Evolutionary conservation across 331 rosid species (phyloP).

Genomic region (Dryas integrifolia): DNA sequence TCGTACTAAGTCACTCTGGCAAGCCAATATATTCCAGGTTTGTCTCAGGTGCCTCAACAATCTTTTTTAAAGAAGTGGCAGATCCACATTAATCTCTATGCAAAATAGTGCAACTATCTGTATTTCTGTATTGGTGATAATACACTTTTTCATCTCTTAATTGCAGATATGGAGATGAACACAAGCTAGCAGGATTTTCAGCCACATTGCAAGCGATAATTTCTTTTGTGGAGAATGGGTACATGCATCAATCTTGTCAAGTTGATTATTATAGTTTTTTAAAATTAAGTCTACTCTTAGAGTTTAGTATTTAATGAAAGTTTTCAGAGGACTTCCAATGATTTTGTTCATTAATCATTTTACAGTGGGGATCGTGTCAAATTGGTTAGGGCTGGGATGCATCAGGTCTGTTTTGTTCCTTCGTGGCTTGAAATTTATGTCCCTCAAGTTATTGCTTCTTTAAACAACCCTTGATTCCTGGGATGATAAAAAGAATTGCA

Average conservation of each 20-base stretch:
- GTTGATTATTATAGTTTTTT: constrained; percentile 9
- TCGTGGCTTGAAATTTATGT: constrained; percentile 9
- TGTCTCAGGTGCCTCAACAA: constrained; percentile 16
- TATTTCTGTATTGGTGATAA: constrained; percentile 11
- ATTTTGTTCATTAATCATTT: constrained; percentile 18
- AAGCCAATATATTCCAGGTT: constrained; percentile 94
- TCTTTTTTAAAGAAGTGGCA: constrained; percentile 15
- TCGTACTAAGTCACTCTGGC: constrained; percentile 82
- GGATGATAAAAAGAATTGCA: constrained; percentile 13
- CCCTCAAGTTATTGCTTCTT: neutral
- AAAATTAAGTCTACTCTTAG: neutral
- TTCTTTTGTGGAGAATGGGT: constrained; percentile 94
- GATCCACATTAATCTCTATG: neutral
- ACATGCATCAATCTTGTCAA: constrained; percentile 25
- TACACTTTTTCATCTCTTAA: constrained; percentile 16
- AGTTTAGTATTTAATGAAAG: constrained; percentile 17
- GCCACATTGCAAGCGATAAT: constrained; percentile 97
- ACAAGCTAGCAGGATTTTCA: constrained; percentile 95
- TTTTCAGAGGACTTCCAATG: constrained; percentile 15
- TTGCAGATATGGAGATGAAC: constrained; percentile 83
- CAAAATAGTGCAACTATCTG: neutral
- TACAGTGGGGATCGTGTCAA: constrained; percentile 83
- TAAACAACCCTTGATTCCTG: neutral
- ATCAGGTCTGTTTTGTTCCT: constrained; percentile 54
- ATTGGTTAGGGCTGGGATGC: constrained; percentile 87